Evolutionary conservation across 2,329 filamentous ascomycete species (phyloP).

Genomic region (Botrytis fragariae): DNA sequence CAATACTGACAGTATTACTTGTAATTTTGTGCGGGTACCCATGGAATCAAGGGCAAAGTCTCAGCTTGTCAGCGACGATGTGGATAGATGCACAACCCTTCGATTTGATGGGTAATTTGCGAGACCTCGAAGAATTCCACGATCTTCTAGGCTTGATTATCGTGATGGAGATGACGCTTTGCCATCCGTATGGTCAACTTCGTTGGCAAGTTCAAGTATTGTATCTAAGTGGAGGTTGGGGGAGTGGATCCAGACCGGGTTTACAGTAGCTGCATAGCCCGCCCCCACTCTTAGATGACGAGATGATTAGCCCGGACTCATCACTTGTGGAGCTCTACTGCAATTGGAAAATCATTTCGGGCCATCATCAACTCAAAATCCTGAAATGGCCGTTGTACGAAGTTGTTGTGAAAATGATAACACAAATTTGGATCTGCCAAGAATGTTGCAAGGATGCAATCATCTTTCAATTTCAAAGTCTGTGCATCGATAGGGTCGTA

Average conservation of each 20-base stretch:
- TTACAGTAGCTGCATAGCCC: background rate
- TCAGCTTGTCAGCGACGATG: background rate
- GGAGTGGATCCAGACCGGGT: conserved; percentile 5
- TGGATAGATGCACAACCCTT: background rate
- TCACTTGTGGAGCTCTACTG: background rate
- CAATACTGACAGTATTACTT: background rate
- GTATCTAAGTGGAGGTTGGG: background rate
- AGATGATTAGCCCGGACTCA: conserved; percentile 8
- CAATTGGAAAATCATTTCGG: background rate
- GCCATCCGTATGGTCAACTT: background rate
- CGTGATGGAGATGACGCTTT: conserved; percentile 1
- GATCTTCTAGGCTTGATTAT: background rate
- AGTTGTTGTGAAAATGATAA: background rate
- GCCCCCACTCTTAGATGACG: conserved; percentile 14
- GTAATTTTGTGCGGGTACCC: background rate
- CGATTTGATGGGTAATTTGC: background rate
- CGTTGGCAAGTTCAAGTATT: conserved; percentile 4
- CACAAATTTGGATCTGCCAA: conserved; percentile 1
- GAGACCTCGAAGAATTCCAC: background rate
- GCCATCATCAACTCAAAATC: background rate
- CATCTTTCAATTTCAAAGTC: conserved; percentile 6
- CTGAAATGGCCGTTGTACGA: background rate
- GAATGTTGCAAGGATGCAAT: background rate
- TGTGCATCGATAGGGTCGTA: conserved; percentile 2
- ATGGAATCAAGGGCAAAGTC: conserved; percentile 1